Conservation (phyloP, 805 yeast genomes). For the Grigorovia jiainica region DNA sequence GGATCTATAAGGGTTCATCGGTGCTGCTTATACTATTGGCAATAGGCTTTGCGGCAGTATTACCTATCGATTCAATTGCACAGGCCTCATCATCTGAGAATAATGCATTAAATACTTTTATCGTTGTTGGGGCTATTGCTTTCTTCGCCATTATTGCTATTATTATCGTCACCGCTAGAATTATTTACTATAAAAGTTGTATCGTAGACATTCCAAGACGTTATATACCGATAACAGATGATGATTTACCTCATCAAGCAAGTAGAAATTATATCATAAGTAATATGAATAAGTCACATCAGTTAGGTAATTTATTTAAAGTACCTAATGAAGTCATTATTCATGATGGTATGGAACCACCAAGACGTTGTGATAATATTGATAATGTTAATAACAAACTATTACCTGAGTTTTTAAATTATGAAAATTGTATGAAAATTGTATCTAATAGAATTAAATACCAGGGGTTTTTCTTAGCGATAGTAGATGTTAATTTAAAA, state of each 20-base stretch:
- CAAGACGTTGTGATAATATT: constrained; percentile 26
- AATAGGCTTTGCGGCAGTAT: constrained; percentile 54
- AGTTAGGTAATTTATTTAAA: constrained; percentile 31
- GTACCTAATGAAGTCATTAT: constrained; percentile 35
- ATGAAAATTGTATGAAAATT: constrained; percentile 50
- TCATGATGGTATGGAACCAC: constrained; percentile 46
- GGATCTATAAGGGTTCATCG: constrained; percentile 14
- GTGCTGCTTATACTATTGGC: constrained; percentile 26
- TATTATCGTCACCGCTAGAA: constrained; percentile 47
- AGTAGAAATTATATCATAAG: constrained; percentile 33
- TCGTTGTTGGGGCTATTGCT: constrained; percentile 65
- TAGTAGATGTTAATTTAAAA: constrained; percentile 22
- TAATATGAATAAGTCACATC: constrained; percentile 36
- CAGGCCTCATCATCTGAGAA: constrained; percentile 44
- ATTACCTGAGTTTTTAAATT: constrained; percentile 33
- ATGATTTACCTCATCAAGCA: constrained; percentile 43
- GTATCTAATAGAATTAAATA: constrained; percentile 49
- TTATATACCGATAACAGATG: constrained; percentile 58
- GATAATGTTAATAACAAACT: constrained; percentile 9
- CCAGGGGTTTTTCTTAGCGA: constrained; percentile 33
- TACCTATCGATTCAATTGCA: constrained; percentile 72
- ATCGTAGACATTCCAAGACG: constrained; percentile 70
- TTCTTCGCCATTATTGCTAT: constrained; percentile 44
- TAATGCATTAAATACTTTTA: constrained; percentile 71
- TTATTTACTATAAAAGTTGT: constrained; percentile 46